These are phyloP conservation scores for Aspergillus sclerotiicarbonarius DNA, from an alignment of 495 filamentous ascomycete species.

Conservation along the genomic window DNA sequence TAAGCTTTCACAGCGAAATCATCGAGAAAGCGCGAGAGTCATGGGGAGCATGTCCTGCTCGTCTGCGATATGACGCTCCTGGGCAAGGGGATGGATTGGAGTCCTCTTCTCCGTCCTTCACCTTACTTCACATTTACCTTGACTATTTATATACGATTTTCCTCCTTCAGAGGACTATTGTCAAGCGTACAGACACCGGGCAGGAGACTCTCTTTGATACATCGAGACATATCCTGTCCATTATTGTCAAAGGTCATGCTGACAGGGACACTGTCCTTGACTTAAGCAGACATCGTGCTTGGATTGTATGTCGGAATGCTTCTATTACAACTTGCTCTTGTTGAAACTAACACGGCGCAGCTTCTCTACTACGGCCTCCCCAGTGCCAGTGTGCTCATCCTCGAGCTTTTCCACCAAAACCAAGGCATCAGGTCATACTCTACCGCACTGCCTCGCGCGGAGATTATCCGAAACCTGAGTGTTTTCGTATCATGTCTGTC, in stretches of 20 bases:
- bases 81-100: conserved; percentile 30
- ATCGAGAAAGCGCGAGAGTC: conserved; percentile 30
- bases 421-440: conserved; percentile 36
- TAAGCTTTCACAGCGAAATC: conserved; percentile 27
- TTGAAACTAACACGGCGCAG: conserved; percentile 23
- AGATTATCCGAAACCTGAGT: conserved; percentile 62
- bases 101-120: conserved; percentile 23
- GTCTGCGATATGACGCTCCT: conserved; percentile 36
- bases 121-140: conserved; percentile 41
- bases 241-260: conserved; percentile 45
- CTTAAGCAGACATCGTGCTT: conserved; percentile 52
- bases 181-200: conserved; percentile 49
- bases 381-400: conserved; percentile 56
- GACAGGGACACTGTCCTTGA: conserved; percentile 48
- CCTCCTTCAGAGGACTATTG: conserved; percentile 54
- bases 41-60: conserved; percentile 32
- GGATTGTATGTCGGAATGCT: conserved; percentile 48
- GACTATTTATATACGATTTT: conserved; percentile 58
- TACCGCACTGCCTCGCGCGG: conserved; percentile 51
- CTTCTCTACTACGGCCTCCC: conserved; percentile 56
- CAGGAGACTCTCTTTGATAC: conserved; percentile 51
- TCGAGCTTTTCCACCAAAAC: conserved; percentile 60
- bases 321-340: background rate
- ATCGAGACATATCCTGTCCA: conserved; percentile 50
- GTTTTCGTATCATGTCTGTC: conserved; percentile 59